Conservation (phyloP, 805 yeast genomes). For the Cyberlindnera euphorbiae region DNA sequence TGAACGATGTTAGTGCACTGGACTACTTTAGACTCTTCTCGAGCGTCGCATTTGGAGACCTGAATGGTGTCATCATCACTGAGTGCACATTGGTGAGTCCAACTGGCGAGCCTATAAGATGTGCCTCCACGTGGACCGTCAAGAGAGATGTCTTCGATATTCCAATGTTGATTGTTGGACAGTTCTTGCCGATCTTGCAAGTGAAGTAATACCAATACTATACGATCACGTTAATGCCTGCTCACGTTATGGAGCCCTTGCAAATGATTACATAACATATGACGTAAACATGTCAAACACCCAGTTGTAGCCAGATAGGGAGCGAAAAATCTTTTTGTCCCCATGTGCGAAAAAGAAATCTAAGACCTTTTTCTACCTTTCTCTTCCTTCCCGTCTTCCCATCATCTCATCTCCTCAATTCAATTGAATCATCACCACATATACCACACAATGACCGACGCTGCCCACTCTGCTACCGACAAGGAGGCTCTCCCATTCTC, state of each 20-base stretch:
- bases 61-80: constrained; percentile 35
- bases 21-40: constrained; percentile 71
- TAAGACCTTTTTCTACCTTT: too few relatives aligned
- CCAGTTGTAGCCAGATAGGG: neutral
- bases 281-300: too few relatives aligned
- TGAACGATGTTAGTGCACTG: constrained; percentile 75
- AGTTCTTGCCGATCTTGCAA: constrained; percentile 61
- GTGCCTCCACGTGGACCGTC: constrained; percentile 82
- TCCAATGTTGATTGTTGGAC: constrained; percentile 81
- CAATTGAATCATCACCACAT: too few relatives aligned
- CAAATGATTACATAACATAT: too few relatives aligned
- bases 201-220: constrained; percentile 16
- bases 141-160: constrained; percentile 79
- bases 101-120: constrained; percentile 41
- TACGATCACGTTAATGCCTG: too few relatives aligned
- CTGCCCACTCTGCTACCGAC: constrained; percentile 55
- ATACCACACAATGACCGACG: constrained; percentile 15
- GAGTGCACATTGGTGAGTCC: constrained; percentile 36
- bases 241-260: too few relatives aligned
- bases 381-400: constrained; percentile 1
- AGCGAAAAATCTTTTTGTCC: too few relatives aligned
- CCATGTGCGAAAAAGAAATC: constrained; percentile 8
- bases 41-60: constrained; percentile 43
- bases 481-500: constrained; percentile 56
- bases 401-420: too few relatives aligned